A percentile compares a stretch with the other conserved stretches of the same genome.
These are phyloP conservation scores for Ophiosphaerella korrae DNA, from an alignment of 2,329 filamentous ascomycete genomes.

Conservation along the genomic window DNA sequence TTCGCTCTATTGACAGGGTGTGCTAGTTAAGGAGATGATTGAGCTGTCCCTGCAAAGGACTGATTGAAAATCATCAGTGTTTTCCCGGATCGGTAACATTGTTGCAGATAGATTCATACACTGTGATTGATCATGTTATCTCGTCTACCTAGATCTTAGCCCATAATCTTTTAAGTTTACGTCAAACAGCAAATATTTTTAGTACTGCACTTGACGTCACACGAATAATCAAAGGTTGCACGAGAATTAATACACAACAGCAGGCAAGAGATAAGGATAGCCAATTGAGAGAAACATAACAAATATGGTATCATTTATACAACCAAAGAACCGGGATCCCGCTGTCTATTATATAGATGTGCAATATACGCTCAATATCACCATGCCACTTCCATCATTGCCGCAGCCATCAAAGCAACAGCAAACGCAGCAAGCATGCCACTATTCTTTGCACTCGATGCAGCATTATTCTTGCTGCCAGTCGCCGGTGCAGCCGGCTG, in stretches of 20 bases:
- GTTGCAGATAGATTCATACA: too few species aligned
- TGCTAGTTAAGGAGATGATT: neutral
- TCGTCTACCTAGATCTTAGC: too few species aligned
- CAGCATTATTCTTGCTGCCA: neutral
- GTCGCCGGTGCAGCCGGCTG: constrained; percentile 13
- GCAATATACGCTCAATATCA: neutral
- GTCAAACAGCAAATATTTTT: too few species aligned
- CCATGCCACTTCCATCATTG: constrained; percentile 5
- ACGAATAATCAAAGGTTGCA: too few species aligned
- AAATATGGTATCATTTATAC: neutral
- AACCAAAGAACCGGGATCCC: neutral
- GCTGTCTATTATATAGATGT: neutral
- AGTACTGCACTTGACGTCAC: too few species aligned
- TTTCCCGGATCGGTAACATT: too few species aligned
- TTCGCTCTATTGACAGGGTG: constrained; percentile 3
- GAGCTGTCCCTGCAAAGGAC: neutral
- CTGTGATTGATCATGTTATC: too few species aligned
- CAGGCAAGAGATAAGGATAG: too few species aligned
- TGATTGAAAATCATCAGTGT: too few species aligned
- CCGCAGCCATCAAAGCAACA: constrained; percentile 5
- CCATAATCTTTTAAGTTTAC: too few species aligned
- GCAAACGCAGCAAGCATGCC: constrained; percentile 1
- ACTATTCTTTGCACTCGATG: constrained; percentile 1
- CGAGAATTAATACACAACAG: too few species aligned
- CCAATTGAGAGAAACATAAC: too few species aligned